Conservation (phyloP, 2,329 filamentous ascomycete species). For the Aspergillus novofumigatus region DNA sequence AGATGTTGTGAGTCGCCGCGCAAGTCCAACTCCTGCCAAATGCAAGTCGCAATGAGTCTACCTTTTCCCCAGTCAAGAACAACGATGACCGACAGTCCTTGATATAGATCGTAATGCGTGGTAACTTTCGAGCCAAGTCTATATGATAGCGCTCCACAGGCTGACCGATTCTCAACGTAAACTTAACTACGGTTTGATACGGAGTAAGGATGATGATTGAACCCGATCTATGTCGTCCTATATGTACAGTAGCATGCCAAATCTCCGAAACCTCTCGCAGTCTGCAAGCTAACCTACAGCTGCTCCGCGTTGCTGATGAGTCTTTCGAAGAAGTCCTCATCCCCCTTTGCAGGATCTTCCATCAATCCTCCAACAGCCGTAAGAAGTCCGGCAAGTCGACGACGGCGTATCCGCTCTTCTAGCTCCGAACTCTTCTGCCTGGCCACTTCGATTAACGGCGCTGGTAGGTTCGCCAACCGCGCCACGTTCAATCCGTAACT, state of each 20-base stretch:
- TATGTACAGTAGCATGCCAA: not conserved
- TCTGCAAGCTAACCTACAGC: slow-evolving; percentile 16
- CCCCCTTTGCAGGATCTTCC: slow-evolving; percentile 6
- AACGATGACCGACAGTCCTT: not conserved
- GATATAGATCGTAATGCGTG: not conserved
- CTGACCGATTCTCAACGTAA: not conserved
- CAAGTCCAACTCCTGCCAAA: not conserved
- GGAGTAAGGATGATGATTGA: not conserved
- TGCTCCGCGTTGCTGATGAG: slow-evolving; percentile 31
- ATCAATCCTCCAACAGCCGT: slow-evolving; percentile 28
- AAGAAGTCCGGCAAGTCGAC: slow-evolving; percentile 49
- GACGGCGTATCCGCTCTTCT: slow-evolving; percentile 66
- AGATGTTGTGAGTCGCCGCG: not conserved
- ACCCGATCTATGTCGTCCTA: not conserved
- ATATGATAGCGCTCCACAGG: too few relatives aligned
- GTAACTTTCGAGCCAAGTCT: not conserved
- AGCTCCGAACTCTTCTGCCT: slow-evolving; percentile 73
- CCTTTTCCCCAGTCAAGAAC: not conserved
- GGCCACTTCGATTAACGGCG: slow-evolving; percentile 72
- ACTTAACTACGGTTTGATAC: too few relatives aligned
- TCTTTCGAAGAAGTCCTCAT: slow-evolving; percentile 26
- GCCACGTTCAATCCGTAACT: slow-evolving; percentile 95
- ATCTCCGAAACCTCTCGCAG: not conserved
- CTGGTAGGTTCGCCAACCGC: slow-evolving; percentile 74
- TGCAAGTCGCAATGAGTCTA: not conserved